Percentiles rank a stretch among this genome's conserved stretches.
Conservation (phyloP, 2,329 filamentous ascomycete species). For the Neofusicoccum sp. region DNA sequence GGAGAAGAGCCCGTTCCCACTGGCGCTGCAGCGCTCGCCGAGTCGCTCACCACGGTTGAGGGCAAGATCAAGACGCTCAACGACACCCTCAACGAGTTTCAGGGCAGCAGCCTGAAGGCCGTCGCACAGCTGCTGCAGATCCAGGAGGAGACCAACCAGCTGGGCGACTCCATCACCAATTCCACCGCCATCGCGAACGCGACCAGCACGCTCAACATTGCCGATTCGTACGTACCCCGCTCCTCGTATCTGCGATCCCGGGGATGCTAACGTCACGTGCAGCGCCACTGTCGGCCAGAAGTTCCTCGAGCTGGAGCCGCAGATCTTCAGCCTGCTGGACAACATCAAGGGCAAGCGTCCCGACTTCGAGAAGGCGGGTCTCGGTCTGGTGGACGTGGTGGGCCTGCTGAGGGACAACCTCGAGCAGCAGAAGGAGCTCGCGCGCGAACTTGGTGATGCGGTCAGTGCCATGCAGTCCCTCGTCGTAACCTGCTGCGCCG, state of each 20-base stretch:
- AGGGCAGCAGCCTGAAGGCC: conserved; percentile 2
- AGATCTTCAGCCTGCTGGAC: conserved; percentile 11
- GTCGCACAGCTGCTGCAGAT: conserved; percentile 14
- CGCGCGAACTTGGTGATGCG: conserved; percentile 3
- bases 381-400: conserved; percentile 11
- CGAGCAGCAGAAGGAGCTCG: neutral
- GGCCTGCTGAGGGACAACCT: conserved; percentile 2
- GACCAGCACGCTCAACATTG: neutral
- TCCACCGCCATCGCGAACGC: neutral
- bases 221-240: neutral
- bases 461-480: neutral
- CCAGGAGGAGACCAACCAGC: neutral
- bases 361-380: neutral
- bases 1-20: neutral
- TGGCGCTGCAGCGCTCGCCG: neutral
- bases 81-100: neutral
- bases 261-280: neutral
- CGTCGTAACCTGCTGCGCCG: neutral
- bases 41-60: neutral
- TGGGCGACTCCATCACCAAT: conserved; percentile 1
- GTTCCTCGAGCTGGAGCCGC: neutral
- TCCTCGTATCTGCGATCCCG: accelerated
- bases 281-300: conserved; percentile 12
- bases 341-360: conserved; percentile 14
- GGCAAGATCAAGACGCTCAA: conserved; percentile 6